These are phyloP conservation scores for Calonectria pteridis DNA, from an alignment of 2,329 filamentous ascomycete genomes.

Conservation along the genomic window DNA sequence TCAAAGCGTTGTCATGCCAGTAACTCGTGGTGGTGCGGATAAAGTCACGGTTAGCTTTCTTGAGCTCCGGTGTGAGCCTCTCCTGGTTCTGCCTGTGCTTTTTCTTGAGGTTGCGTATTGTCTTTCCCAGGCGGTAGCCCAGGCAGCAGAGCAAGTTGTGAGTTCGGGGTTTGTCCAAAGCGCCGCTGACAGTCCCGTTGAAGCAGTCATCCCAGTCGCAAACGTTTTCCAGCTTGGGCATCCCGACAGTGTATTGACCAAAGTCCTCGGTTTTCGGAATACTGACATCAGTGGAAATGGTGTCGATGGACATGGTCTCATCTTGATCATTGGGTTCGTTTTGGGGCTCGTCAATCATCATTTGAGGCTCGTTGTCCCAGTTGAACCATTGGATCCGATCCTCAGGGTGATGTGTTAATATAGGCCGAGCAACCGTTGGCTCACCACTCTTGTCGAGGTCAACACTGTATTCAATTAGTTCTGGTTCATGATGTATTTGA, in stretches of 20 bases:
- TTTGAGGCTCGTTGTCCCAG: neutral
- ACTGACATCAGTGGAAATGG: conserved; percentile 31
- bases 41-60: conserved; percentile 27
- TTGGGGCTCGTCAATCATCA: neutral
- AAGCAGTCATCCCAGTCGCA: neutral
- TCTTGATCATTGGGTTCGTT: neutral
- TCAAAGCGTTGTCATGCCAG: conserved; percentile 34
- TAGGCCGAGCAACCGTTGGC: conserved; percentile 7
- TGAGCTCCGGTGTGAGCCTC: conserved; percentile 24
- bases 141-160: conserved; percentile 44
- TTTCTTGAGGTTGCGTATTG: conserved; percentile 36
- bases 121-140: conserved; percentile 56
- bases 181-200: neutral
- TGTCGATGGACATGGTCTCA: conserved; percentile 17
- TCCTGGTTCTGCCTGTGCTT: conserved; percentile 20
- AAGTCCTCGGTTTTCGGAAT: conserved; percentile 23
- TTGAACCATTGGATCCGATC: conserved; percentile 34
- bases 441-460: neutral
- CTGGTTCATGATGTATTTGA: neutral
- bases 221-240: conserved; percentile 33
- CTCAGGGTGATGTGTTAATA: conserved; percentile 35
- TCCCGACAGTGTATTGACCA: conserved; percentile 25
- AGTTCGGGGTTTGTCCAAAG: conserved; percentile 18
- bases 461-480: conserved; percentile 29
- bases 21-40: conserved; percentile 23